Evolutionary conservation across 75 land plant genomes (phyloP), one percentile per base, ranked within the genome.

Genomic region (Azolla pinnata): DNA sequence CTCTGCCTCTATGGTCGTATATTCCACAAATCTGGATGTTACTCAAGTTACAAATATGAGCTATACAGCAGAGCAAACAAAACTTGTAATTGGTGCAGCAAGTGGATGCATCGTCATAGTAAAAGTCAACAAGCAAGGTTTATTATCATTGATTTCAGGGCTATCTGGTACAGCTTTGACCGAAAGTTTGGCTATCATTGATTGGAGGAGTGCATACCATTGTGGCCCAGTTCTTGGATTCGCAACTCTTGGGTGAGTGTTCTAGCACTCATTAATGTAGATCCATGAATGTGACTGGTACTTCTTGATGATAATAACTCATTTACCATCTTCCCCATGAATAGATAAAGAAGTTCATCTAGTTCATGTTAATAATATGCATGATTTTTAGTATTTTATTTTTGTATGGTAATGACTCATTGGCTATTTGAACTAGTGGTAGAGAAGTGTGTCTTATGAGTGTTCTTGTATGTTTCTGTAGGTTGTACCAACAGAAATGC

Each of bases 171-270:
- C 55, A 14, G 29, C 28, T 35, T n/a, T 29, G 24, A 26, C 31
- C n/a, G 26, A 68, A 27, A 52, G 14, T 48, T 34, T 60, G 2
- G 71, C 63, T 19, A 18, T 27, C 0, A 26, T 61, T 0, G 35
- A 34, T 31, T 68, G 71, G 71, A 40, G 60, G 29, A 68, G 71
- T 61, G 7, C 30, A 25, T 61, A 61, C 19, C 71, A 68, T 33
- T 23, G 29, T 53, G 71, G 71, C 0, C 31, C 65, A 25, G 31
- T 68, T 26, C 25, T 52, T 44, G 71, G 63, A 1, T 61, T 68
- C 10, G 57, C 56, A 12, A n/a, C 57, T 10, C 28, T 67, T 19
- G 48, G 3, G 71, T 68, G 24, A 52, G 54, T 25, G 14, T 42
- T 17, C 10, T 10, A 17, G 44, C 44, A 42, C 44, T 10, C 14